Evolutionary conservation across 2,329 filamentous ascomycete species (phyloP).

Genomic region (Plectosphaerella cucumerina): DNA sequence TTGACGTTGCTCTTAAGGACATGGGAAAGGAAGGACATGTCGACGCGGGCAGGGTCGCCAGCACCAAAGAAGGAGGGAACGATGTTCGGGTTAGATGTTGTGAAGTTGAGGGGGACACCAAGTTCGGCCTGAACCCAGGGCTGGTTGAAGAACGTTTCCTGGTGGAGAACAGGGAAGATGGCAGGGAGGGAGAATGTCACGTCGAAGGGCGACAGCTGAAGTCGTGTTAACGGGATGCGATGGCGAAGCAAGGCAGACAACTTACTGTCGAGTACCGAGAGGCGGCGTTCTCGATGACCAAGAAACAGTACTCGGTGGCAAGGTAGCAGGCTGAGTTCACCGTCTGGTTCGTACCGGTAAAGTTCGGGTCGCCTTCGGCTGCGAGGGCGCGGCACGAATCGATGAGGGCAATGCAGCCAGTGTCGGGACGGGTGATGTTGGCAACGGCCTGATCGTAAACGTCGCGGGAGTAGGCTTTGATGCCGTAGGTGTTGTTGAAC

Average conservation of each 20-base stretch:
- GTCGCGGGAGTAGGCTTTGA: constrained; percentile 1
- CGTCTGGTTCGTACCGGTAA: constrained; percentile 30
- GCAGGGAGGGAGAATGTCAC: constrained; percentile 7
- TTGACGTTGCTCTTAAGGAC: constrained; percentile 52
- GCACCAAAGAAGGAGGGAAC: constrained; percentile 31
- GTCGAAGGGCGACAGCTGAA: constrained; percentile 36
- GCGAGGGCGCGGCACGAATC: constrained; percentile 42
- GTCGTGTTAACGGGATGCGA: too few species aligned
- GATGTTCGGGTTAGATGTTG: constrained; percentile 30
- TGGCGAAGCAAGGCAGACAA: not conserved
- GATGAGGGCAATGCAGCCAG: constrained; percentile 53
- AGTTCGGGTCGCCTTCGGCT: constrained; percentile 30
- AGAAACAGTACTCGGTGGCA: constrained; percentile 31
- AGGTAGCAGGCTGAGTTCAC: constrained; percentile 46
- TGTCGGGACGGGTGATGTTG: constrained; percentile 23
- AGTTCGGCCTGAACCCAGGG: constrained; percentile 45
- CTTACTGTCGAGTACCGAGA: constrained; percentile 27
- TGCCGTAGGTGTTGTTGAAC: constrained; percentile 11
- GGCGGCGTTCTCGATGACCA: not conserved
- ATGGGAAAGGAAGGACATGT: constrained; percentile 29
- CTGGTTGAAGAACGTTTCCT: constrained; percentile 12
- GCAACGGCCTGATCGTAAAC: constrained; percentile 27
- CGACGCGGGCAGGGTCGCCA: constrained; percentile 24
- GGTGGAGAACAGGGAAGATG: too few species aligned
- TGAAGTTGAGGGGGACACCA: constrained; percentile 57